Percentiles rank a stretch among this genome's conserved stretches.
Conservation (phyloP, 2,329 filamentous ascomycete species). For the Monosporascus sp. region DNA sequence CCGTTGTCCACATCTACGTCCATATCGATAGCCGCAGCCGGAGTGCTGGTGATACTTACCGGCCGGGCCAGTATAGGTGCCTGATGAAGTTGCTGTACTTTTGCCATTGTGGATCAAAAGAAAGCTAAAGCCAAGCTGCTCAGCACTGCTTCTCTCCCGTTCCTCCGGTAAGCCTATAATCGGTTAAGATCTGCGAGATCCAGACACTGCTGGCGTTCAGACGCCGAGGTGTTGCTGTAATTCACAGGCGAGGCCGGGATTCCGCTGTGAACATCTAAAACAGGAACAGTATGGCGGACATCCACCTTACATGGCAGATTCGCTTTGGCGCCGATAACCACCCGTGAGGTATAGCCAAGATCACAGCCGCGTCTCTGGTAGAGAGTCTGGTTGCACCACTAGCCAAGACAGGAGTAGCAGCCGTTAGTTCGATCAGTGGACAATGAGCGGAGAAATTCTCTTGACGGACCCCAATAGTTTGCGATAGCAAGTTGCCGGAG, state of each 20-base stretch:
- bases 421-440: neutral
- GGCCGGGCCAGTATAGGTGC: slow-evolving; percentile 45
- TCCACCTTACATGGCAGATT: neutral
- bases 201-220: neutral
- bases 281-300: neutral
- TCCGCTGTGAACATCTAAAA: neutral
- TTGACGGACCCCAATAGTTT: neutral
- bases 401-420: neutral
- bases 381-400: neutral
- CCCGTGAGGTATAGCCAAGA: neutral
- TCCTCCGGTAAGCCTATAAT: neutral
- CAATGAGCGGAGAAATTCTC: neutral
- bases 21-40: slow-evolving; percentile 16
- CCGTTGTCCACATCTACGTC: slow-evolving; percentile 13
- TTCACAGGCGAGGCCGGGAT: neutral
- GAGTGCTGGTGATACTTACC: slow-evolving; percentile 26
- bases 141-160: neutral
- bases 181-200: neutral
- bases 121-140: slow-evolving; percentile 5
- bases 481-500: neutral
- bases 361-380: neutral
- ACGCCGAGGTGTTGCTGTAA: neutral
- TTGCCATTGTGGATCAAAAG: slow-evolving; percentile 26
- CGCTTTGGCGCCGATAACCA: neutral
- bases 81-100: slow-evolving; percentile 42